Conservation (phyloP, 2,329 filamentous ascomycete species). For the Aspergillus novoparasiticus region DNA sequence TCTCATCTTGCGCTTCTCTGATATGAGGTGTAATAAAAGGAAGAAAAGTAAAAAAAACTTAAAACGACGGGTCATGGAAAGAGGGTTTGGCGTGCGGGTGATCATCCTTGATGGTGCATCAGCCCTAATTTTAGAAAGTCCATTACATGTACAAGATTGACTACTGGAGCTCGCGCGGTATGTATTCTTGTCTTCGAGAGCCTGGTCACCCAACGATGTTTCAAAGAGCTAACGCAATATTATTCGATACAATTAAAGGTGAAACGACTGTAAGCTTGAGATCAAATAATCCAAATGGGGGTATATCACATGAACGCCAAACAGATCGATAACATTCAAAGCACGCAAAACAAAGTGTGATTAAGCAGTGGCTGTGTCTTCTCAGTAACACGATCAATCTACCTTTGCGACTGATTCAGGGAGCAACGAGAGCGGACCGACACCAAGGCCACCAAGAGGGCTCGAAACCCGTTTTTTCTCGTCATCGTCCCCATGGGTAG, state of each 20-base stretch:
- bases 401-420: conserved; percentile 31
- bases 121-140: not conserved
- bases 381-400: conserved; percentile 12
- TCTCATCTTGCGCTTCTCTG: not conserved
- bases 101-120: not conserved
- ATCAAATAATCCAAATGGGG: conserved; percentile 34
- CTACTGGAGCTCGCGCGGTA: not conserved
- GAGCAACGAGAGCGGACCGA: conserved; percentile 28
- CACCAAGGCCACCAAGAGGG: conserved; percentile 30
- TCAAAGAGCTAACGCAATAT: conserved; percentile 16
- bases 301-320: conserved; percentile 47
- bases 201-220: not conserved
- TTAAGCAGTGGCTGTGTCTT: not conserved
- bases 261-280: conserved; percentile 19
- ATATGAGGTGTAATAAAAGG: not conserved
- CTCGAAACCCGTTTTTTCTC: conserved; percentile 20
- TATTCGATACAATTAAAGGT: conserved; percentile 21
- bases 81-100: not conserved
- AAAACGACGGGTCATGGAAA: not conserved
- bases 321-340: conserved; percentile 11
- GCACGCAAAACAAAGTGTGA: conserved; percentile 10
- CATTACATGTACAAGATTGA: not conserved
- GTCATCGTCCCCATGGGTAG: conserved; percentile 19
- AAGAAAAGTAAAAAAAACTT: not conserved
- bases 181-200: no score